Base-by-base conservation (phyloP, 2,329 filamentous ascomycete genomes). In the Metarhizium humberi region DNA sequence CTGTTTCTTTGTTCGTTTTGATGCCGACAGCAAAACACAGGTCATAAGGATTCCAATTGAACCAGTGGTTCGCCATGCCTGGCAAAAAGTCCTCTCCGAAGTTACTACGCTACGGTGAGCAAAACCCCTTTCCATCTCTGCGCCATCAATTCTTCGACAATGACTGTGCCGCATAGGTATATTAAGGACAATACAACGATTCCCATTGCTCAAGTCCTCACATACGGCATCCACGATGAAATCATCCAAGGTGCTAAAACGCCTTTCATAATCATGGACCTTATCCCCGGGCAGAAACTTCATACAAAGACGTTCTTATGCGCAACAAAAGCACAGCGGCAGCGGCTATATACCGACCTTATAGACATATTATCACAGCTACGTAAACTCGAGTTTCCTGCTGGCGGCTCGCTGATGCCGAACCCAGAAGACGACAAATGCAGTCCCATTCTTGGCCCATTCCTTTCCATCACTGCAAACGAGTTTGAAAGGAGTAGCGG, bases 311-410 rank as follows among this genome's bases (percentile, higher is more conserved):
- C 58, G 18, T 40, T 62, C 1, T n/a, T 57, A 10, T n/a, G 53
- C 11, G 52, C 55, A 3, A 40, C 49, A 13, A 46, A 59, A 42
- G 48, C 56, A 25, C 52, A 58, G 13, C 45, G 59, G 38, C 55
- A 38, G 32, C 20, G 46, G 13, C 58, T 67, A 51, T 66, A 59
- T 55, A 59, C 29, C 42, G 56, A 64, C 46, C 55, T 66, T 13
- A 60, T 66, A 20, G 61, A 63, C 49, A 59, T 66, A 25, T 53
- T 66, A 4, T 55, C 59, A 7, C 54, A 68, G 51, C 58, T 67
- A n/a, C 52, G 61, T 11, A 47, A 51, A 34, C 61, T 63, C 3
- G 58, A 60, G 48, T 66, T 67, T 49, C 50, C 58, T n/a, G 40
- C 20, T 2, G 56, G 56, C 18, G 64, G 66, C 20, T 66, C 62